A percentile compares a stretch with the other conserved stretches of the same genome.
Conservation (phyloP, 352 stramenopile genomes). For the Globisporangium radiosum region DNA sequence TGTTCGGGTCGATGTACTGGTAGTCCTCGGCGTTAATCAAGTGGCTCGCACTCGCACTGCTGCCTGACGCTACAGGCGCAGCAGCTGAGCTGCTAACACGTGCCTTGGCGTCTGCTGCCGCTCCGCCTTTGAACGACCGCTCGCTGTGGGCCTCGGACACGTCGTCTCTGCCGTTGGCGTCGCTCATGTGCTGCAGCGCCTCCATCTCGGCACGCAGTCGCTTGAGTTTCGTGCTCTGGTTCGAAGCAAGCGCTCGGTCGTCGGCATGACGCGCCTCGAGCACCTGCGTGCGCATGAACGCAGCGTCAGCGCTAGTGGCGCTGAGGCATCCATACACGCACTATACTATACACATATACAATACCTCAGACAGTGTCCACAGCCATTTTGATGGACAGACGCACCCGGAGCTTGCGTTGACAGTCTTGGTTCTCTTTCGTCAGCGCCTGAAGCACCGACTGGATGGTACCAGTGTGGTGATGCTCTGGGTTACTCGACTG, state of each 20-base stretch:
- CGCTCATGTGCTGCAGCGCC: constrained; percentile 64
- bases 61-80: background rate
- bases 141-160: constrained; percentile 18
- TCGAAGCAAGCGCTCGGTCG: constrained; percentile 44
- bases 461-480: constrained; percentile 15
- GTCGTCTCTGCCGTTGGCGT: constrained; percentile 30
- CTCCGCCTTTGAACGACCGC: constrained; percentile 6
- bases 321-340: no score
- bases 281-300: constrained; percentile 19
- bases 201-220: constrained; percentile 62
- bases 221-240: constrained; percentile 69
- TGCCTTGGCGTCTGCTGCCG: background rate
- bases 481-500: constrained; percentile 13
- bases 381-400: background rate
- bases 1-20: constrained; percentile 73
- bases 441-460: constrained; percentile 48
- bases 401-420: constrained; percentile 45
- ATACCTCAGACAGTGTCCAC: background rate
- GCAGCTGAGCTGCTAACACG: background rate
- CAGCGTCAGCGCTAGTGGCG: no score
- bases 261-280: constrained; percentile 51
- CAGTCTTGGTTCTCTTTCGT: constrained; percentile 69
- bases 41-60: constrained; percentile 11
- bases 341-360: background rate
- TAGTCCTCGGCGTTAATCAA: constrained; percentile 38